Evolutionary conservation across 2,329 filamentous ascomycete genomes (phyloP), one percentile per base, ranked within the genome.

Genomic region (Davidsoniella eucalypti): DNA sequence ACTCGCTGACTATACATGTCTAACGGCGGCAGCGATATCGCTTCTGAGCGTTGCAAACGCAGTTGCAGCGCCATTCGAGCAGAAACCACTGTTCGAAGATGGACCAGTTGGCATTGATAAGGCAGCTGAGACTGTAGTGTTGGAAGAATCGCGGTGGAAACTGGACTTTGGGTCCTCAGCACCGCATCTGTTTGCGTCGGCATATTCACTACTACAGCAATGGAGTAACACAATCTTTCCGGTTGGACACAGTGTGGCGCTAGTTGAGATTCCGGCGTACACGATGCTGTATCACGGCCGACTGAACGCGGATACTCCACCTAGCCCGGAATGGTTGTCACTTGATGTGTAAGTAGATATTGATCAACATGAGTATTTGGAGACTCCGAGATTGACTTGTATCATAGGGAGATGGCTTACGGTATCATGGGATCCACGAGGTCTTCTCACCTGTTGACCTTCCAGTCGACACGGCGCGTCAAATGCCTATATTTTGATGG

Each of bases 191-290:
- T 71, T 73, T 57, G 66, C 68, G 36, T 70, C 70, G 2, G 59
- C 66, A 2, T 64, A 67, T 51, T 63, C 65, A 2, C 61, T 73
- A 3, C 59, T 73, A 3, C 66, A 71, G 52, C 68, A 73, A 59
- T 71, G 67, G 66, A 60, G 66, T 38, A 72, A 73, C 58, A 71
- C 69, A 1, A 67, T 71, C 56, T 72, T 71, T 45, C 69, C 69
- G 7, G 69, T 68, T 54, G 70, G 70, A 6, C 68, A 73, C 56
- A 64, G 63, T 29, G 63, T 73, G 47, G 67, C 66, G 0, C 65
- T 69, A 3, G 69, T 67, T 54, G 63, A 66, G 37, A 63, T 73
- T 3, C 64, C 68, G 4, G 61, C 67, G 10, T 67, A 65, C 53
- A 72, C 70, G 8, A 63, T 68, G 50, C 58, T 73, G 37, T 72